Evolutionary conservation across 179 eudicot genomes (phyloP).

Genomic region (Beta lomatogona): DNA sequence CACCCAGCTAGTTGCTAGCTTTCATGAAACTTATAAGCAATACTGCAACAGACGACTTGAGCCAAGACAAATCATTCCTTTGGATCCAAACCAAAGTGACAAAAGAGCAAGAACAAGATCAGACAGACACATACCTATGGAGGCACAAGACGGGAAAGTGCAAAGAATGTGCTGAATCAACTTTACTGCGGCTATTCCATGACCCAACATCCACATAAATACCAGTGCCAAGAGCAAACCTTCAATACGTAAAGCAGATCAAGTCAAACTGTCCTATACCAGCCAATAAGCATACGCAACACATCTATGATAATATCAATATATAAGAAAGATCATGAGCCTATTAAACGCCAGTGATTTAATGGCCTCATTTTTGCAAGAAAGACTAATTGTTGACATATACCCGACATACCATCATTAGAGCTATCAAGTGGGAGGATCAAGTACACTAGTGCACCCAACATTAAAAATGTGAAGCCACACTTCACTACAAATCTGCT

Average conservation of each 20-base stretch:
- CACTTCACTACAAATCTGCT: slow-evolving; percentile 30
- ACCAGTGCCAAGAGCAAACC: slow-evolving; percentile 41
- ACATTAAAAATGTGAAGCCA: slow-evolving; percentile 32
- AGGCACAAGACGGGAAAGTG: slow-evolving; percentile 86
- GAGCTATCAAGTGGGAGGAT: slow-evolving; percentile 21
- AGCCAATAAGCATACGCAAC: slow-evolving; percentile 2
- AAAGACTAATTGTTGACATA: background rate
- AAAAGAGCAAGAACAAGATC: slow-evolving; percentile 7
- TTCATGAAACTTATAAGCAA: no score
- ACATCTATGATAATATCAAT: background rate
- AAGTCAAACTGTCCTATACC: background rate
- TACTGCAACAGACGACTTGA: no score
- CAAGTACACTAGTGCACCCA: slow-evolving; percentile 31
- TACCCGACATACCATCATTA: slow-evolving; percentile 46
- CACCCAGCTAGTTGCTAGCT: background rate
- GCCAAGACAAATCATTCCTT: background rate
- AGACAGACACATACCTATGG: slow-evolving; percentile 61
- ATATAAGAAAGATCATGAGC: background rate
- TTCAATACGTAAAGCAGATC: slow-evolving; percentile 21
- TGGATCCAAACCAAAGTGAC: background rate
- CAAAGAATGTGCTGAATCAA: slow-evolving; percentile 70
- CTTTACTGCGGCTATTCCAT: slow-evolving; percentile 66
- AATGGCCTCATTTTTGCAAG: background rate
- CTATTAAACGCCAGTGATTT: background rate
- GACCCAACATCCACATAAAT: slow-evolving; percentile 59